Conservation (phyloP, 208 protist genomes). For the Trypanosoma conorhini region DNA sequence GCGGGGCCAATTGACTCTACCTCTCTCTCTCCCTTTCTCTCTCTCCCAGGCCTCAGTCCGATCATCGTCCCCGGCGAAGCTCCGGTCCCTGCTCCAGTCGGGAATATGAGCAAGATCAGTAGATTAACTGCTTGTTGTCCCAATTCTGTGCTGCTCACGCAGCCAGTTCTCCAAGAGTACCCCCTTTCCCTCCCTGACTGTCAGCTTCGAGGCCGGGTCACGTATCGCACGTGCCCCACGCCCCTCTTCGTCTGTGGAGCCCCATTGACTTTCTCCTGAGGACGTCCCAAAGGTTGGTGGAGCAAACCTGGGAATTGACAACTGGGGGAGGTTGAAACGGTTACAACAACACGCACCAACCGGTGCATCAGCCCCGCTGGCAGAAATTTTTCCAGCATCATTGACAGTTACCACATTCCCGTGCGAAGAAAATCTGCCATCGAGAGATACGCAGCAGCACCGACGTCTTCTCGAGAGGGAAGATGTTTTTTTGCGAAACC, state of each 20-base stretch:
- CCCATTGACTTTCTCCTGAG: not conserved
- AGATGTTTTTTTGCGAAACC: conserved; percentile 6
- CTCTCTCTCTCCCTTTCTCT: not conserved
- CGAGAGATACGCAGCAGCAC: not conserved
- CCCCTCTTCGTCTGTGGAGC: not conserved
- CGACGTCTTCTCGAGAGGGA: not conserved
- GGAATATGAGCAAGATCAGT: not conserved
- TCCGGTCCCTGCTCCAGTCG: no score
- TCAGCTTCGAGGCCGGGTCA: not conserved
- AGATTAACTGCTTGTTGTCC: not conserved
- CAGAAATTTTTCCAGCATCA: not conserved
- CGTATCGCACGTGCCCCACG: not conserved
- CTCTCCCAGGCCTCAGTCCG: no score
- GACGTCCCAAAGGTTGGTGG: not conserved
- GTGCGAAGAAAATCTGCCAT: not conserved
- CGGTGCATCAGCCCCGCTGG: not conserved
- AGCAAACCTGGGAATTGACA: not conserved
- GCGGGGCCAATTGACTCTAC: no score
- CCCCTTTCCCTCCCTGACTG: not conserved
- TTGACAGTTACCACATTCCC: not conserved
- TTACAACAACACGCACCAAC: not conserved
- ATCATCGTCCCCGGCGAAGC: no score
- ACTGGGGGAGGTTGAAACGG: not conserved
- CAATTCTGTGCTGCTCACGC: not conserved
- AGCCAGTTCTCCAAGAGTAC: conserved; percentile 1